Percentiles rank a stretch among this genome's conserved stretches.
phyloP scores from a whole-genome alignment of 2,329 filamentous ascomycete species.

The Grosmannia serpens region DNA sequence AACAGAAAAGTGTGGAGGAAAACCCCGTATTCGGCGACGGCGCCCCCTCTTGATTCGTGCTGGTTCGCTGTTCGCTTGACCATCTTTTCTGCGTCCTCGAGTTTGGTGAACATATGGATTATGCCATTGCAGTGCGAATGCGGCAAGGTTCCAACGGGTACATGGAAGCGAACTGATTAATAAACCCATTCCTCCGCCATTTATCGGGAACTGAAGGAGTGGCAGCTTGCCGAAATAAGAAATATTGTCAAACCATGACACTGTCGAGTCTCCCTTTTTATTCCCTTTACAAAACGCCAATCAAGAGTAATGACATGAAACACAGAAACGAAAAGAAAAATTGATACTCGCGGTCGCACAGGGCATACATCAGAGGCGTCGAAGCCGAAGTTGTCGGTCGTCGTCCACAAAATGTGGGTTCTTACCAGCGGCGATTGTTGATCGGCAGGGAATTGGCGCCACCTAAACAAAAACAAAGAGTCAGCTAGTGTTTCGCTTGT shows the following conservation, averaged over 20 bases:
- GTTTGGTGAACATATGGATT: not conserved
- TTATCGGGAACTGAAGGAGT: not conserved
- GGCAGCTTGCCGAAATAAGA: not conserved
- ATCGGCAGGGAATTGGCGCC: slow-evolving; percentile 40
- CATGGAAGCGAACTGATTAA: not conserved
- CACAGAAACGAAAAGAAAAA: not conserved
- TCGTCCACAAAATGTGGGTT: not conserved
- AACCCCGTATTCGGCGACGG: not conserved
- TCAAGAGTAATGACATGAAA: not conserved
- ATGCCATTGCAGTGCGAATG: not conserved
- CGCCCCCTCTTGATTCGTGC: not conserved
- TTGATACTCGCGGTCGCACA: not conserved
- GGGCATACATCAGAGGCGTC: not conserved
- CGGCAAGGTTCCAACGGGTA: not conserved
- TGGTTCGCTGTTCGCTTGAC: not conserved
- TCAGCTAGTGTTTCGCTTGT: not conserved
- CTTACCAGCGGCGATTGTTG: slow-evolving; percentile 40
- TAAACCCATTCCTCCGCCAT: not conserved
- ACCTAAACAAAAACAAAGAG: slow-evolving; percentile 5
- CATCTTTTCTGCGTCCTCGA: not conserved
- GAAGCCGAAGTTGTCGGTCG: not conserved
- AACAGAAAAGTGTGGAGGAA: not conserved
- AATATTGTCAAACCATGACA: not conserved
- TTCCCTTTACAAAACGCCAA: slow-evolving; percentile 1
- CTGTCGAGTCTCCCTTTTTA: not conserved